Percentiles rank a stretch among this genome's conserved stretches.
Evolutionary conservation across 1,139 yeast species (phyloP).

Genomic region (Sugiyamaella sp.): DNA sequence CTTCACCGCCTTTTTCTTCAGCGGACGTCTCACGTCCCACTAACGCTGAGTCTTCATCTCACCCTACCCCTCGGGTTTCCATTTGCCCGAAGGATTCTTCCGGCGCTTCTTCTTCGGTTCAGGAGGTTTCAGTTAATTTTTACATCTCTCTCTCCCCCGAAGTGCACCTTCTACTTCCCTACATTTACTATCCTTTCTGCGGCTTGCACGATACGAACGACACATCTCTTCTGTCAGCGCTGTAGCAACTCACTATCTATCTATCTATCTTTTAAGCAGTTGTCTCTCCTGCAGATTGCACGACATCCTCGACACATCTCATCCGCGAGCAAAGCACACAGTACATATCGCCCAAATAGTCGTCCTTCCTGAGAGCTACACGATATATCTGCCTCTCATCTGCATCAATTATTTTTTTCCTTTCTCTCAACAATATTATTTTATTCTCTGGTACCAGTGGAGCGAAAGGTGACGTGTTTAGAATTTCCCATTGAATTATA

Average conservation of each 20-base stretch:
- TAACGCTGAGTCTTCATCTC: not conserved
- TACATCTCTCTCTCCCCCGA: not conserved
- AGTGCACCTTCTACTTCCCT: not conserved
- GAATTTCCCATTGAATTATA: not conserved
- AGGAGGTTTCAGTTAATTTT: not conserved
- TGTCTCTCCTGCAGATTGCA: not conserved
- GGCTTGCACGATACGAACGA: not conserved
- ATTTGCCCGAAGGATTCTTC: no score
- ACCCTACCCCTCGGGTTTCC: no score
- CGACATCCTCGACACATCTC: not conserved
- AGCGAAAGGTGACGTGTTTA: not conserved
- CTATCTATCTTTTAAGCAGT: not conserved
- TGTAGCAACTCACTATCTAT: not conserved
- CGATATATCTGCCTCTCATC: not conserved
- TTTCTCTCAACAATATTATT: not conserved
- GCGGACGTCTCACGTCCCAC: not conserved
- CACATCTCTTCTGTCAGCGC: not conserved
- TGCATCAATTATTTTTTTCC: not conserved
- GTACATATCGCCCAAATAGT: not conserved
- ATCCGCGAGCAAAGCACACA: not conserved
- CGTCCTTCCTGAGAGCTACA: not conserved
- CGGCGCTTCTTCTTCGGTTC: not conserved
- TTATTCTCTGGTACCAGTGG: not conserved
- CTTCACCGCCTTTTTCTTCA: not conserved
- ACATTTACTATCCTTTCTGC: not conserved